phyloP scores from a whole-genome alignment of 805 yeast genomes.

The Kregervanrija fluxuum region DNA sequence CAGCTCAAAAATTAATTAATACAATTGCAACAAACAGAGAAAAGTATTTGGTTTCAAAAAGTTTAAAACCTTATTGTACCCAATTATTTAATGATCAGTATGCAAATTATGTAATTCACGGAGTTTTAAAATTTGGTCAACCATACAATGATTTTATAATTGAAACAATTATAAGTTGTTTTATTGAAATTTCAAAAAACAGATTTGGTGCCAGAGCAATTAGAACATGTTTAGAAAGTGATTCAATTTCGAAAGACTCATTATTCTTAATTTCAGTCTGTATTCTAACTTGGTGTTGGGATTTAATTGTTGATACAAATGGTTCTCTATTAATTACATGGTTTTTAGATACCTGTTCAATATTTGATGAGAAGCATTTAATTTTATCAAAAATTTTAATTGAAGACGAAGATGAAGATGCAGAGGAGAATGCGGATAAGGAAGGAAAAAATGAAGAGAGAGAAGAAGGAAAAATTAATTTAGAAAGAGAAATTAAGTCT shows the following conservation, averaged over 20 bases:
- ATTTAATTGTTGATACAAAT: conserved; percentile 73
- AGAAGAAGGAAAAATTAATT: background rate
- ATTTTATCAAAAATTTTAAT: conserved; percentile 35
- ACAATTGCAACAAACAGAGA: conserved; percentile 53
- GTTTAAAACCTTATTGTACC: conserved; percentile 73
- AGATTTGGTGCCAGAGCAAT: conserved; percentile 95
- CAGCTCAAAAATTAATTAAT: conserved; percentile 90
- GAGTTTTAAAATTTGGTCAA: conserved; percentile 78
- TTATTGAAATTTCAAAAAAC: conserved; percentile 75
- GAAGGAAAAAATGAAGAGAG: background rate
- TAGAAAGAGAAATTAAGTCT: background rate
- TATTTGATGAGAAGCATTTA: conserved; percentile 52
- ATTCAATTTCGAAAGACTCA: conserved; percentile 59
- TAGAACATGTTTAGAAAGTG: conserved; percentile 84
- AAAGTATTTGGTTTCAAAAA: conserved; percentile 55
- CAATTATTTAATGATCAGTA: conserved; percentile 90
- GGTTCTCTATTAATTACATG: conserved; percentile 89
- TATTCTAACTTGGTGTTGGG: conserved; percentile 71
- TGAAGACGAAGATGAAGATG: conserved; percentile 10
- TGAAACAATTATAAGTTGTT: conserved; percentile 71
- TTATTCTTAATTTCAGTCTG: conserved; percentile 66
- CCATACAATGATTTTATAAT: conserved; percentile 88
- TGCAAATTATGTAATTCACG: conserved; percentile 94
- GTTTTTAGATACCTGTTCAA: conserved; percentile 80
- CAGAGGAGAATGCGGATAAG: background rate